phyloP scores from a whole-genome alignment of 2,329 filamentous ascomycete species.

The Penicillium brasilianum region DNA sequence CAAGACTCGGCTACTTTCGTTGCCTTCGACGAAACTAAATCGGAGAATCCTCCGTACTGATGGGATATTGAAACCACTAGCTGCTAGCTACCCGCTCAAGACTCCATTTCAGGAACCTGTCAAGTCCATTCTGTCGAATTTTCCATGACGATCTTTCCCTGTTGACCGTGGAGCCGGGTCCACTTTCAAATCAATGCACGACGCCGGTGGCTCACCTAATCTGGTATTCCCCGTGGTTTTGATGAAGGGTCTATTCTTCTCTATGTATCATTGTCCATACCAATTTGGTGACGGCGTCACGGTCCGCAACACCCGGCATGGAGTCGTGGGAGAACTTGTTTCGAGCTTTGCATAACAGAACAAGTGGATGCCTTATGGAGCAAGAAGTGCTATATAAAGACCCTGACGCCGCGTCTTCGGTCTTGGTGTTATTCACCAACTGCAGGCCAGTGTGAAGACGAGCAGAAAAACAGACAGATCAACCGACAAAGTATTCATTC shows the following conservation, averaged over 20 bases:
- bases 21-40: slow-evolving; percentile 9
- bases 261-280: slow-evolving; percentile 13
- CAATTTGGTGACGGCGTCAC: slow-evolving; percentile 25
- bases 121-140: not conserved
- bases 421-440: slow-evolving; percentile 22
- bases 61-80: slow-evolving; percentile 18
- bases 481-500: slow-evolving; percentile 16
- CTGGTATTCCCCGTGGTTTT: slow-evolving; percentile 17
- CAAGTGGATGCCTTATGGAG: not conserved
- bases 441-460: slow-evolving; percentile 35
- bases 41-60: slow-evolving; percentile 19
- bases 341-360: slow-evolving; percentile 9
- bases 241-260: slow-evolving; percentile 16
- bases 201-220: slow-evolving; percentile 20
- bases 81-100: slow-evolving; percentile 8
- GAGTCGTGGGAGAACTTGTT: slow-evolving; percentile 17
- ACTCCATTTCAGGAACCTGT: slow-evolving; percentile 12
- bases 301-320: slow-evolving; percentile 19
- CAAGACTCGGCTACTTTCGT: not conserved
- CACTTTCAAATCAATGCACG: slow-evolving; percentile 24
- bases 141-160: slow-evolving; percentile 24
- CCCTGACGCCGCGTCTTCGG: not conserved
- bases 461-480: slow-evolving; percentile 14
- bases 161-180: slow-evolving; percentile 20
- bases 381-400: slow-evolving; percentile 30